Base-by-base conservation (phyloP, 805 yeast genomes). In the Clavispora santaluciae region DNA sequence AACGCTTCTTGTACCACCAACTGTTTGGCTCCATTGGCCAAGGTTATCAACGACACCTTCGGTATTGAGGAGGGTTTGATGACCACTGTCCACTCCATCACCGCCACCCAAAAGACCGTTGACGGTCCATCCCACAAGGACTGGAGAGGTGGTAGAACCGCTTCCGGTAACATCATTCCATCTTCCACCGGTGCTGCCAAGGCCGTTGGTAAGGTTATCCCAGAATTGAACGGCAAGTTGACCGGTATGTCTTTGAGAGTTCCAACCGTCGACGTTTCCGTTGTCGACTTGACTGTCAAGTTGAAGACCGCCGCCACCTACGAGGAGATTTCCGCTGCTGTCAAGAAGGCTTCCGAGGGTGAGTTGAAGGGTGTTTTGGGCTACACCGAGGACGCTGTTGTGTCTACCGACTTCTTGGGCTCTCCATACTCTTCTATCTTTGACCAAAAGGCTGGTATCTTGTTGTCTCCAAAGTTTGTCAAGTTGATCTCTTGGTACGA, bases 81-180 rank as follows among this genome's bases (percentile, higher is more conserved):
- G 66, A 60, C 64, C 55, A 61, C 66, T 40, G 61, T 61, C 47
- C 66, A 61, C 54, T 61, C 66, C 46, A 59, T 61, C 50, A 61
- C 66, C 49, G 66, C 66, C 44, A 59, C 66, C 47, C 66, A 61
- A 49, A 61, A 61, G 54, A 61, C 66, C 41, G 66, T 61, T 38
- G 66, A 61, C 42, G 64, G 64, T 53, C 66, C 66, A 45, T 61
- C 66, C 47, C 64, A 61, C 56, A 61, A 61, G 53, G 66, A 61
- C 56, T 61, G 66, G 66, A 61, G 66, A 60, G 66, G 66, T 41
- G 66, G 66, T 46, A 57, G 66, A 57, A 61, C 66, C 50, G 66
- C 66, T 40, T 53, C 60, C 35, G 66, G 63, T 42, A 61, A 61
- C 59, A 61, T 61, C 43, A 61, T 61, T 44, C 66, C 66, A 43